These are phyloP conservation scores for Penicillium sp. DNA, from an alignment of 2,329 filamentous ascomycete genomes.

Conservation along the genomic window DNA sequence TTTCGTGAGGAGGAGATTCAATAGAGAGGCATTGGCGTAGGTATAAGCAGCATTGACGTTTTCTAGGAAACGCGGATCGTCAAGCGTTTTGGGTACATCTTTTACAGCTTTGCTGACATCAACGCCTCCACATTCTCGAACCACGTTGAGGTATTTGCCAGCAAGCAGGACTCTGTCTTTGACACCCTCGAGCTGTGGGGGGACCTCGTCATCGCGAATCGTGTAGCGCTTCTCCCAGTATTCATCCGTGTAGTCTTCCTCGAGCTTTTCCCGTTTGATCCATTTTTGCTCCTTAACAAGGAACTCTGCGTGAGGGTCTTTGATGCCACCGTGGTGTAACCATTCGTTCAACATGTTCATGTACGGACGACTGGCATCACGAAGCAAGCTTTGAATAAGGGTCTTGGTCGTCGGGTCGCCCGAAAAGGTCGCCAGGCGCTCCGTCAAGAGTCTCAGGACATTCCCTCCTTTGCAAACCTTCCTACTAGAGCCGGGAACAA, in stretches of 20 bases:
- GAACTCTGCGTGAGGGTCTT: conserved; percentile 91
- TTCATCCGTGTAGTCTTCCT: conserved; percentile 97
- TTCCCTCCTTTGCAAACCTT: conserved; percentile 97
- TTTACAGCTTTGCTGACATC: conserved; percentile 86
- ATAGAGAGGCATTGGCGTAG: conserved; percentile 89
- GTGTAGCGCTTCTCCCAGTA: conserved; percentile 99
- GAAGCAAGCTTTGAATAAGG: conserved; percentile 77
- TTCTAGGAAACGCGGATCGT: conserved; percentile 87
- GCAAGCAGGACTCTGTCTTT: conserved; percentile 94
- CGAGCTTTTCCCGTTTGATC: conserved; percentile 84
- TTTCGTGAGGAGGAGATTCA: conserved; percentile 87
- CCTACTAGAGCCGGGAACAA: conserved; percentile 76
- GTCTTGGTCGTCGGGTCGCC: conserved; percentile 87
- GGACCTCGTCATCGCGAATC: conserved; percentile 85
- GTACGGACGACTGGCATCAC: conserved; percentile 89
- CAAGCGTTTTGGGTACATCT: conserved; percentile 89
- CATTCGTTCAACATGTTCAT: conserved; percentile 99
- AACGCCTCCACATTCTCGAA: conserved; percentile 93
- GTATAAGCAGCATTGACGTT: conserved; percentile 96
- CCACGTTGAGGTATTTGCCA: conserved; percentile 97
- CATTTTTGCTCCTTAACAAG: conserved; percentile 95
- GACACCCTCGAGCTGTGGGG: conserved; percentile 85
- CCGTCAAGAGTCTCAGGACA: conserved; percentile 85
- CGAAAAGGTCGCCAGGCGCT: conserved; percentile 83
- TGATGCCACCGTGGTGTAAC: conserved; percentile 94